Evolutionary conservation across 1,284 basidiomycete genomes (phyloP), one percentile per base, ranked within the genome.

Genomic region (Puccinia coronata): DNA sequence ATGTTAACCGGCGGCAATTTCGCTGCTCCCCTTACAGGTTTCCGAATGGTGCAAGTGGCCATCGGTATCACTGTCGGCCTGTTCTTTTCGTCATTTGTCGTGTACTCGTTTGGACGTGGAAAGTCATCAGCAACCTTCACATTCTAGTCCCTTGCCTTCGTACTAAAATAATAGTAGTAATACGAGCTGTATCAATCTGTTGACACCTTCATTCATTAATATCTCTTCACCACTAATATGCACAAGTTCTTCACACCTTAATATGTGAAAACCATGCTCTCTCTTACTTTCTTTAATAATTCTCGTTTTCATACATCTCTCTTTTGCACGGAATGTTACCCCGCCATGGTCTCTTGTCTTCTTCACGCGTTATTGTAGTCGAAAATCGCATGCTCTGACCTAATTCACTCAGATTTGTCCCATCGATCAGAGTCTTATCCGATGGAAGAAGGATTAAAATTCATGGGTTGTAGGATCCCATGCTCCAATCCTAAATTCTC

Each of bases 61-160:
- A 94, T 95, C 83, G 94, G 93, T 80, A 94, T 95, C 84, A 95
- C 93, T 0, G 92, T 94, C 73, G 93, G 93, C n/a, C 86, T 95
- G 59, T 95, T 95, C 87, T 93, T 92, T 88, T 93, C 92, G 83
- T 92, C 93, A 84, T 91, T 93, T 55, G 86, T 95, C 49, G 92
- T 95, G 41, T 95, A 95, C 85, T 92, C 91, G 84, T 93, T 95
- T 84, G 93, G 93, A 12, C 88, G 90, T 23, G 90, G 92, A 83
- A 94, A 94, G 88, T 92, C 91, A 79, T 92, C 92, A 20, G 92
- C 92, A 11, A 90, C 93, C 31, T 94, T 94, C 86, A 93, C 92
- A 14, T 94, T 93, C 88, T 94, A 85, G 55, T 28, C 47, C 8
- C 25, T 41, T 34, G 23, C 18, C 55, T 11, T 34, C 59, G 36